A percentile compares a stretch with the other conserved stretches of the same genome.
These are phyloP conservation scores for Spathaspora sp. DNA, from an alignment of 805 yeast species.

Conservation along the genomic window DNA sequence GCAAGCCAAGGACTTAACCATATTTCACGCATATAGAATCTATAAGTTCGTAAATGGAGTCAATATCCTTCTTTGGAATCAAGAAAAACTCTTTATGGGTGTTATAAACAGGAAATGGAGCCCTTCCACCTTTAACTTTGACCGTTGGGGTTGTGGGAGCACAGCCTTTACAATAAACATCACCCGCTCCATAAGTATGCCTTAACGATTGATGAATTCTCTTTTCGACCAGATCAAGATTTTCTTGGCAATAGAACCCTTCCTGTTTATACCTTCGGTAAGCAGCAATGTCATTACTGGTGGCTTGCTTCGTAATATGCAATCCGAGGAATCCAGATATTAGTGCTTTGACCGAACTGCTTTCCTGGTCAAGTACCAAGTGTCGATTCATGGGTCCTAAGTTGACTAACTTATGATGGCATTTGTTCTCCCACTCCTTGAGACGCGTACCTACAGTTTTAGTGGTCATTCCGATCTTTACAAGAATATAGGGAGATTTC, in stretches of 20 bases:
- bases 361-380: slow-evolving; percentile 1
- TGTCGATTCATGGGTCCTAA: slow-evolving; percentile 28
- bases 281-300: background rate
- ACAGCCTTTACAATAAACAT: slow-evolving; percentile 48
- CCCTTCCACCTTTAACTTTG: background rate
- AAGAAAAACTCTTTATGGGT: slow-evolving; percentile 57
- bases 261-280: slow-evolving; percentile 16
- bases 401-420: slow-evolving; percentile 43
- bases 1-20: slow-evolving; percentile 2
- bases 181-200: slow-evolving; percentile 43
- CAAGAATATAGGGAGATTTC: slow-evolving; percentile 33
- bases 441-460: slow-evolving; percentile 40
- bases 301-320: background rate
- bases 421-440: slow-evolving; percentile 50
- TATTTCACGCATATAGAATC: slow-evolving; percentile 19
- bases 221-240: slow-evolving; percentile 37
- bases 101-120: slow-evolving; percentile 16
- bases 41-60: slow-evolving; percentile 26
- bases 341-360: slow-evolving; percentile 6
- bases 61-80: slow-evolving; percentile 41
- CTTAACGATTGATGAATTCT: slow-evolving; percentile 38
- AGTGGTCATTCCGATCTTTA: slow-evolving; percentile 55
- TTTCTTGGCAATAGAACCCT: slow-evolving; percentile 32
- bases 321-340: background rate
- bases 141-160: background rate